Percentiles rank a stretch among this genome's conserved stretches.
Evolutionary conservation across 768 basidiomycete species (phyloP).

Genomic region (Pleurotus eryngii): DNA sequence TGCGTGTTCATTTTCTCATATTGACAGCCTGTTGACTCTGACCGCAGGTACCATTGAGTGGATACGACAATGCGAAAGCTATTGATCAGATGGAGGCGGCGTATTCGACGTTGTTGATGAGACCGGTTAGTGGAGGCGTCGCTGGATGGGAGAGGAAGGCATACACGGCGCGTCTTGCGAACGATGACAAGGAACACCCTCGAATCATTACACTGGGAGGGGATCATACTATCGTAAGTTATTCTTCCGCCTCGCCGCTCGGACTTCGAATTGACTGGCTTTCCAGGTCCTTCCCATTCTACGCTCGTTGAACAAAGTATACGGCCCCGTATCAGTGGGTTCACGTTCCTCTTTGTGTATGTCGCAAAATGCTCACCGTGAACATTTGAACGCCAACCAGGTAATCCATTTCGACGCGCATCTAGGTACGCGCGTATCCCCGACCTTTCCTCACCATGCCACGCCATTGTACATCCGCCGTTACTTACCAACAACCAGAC

Average conservation of each 20-base stretch:
- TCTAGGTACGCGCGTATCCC: constrained; percentile 18
- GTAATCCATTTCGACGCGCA: constrained; percentile 16
- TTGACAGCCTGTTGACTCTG: background rate
- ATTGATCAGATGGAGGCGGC: constrained; percentile 69
- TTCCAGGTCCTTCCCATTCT: constrained; percentile 56
- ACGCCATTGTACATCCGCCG: background rate
- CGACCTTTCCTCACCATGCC: too few species aligned
- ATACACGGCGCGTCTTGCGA: constrained; percentile 29
- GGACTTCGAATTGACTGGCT: background rate
- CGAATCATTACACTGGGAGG: constrained; percentile 61
- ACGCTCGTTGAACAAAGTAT: constrained; percentile 55
- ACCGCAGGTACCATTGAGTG: constrained; percentile 24
- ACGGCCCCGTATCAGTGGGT: constrained; percentile 56
- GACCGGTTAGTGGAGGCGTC: constrained; percentile 29
- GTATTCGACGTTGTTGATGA: constrained; percentile 55
- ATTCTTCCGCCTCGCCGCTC: background rate
- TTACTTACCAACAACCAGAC: background rate
- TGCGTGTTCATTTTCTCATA: constrained; percentile 21
- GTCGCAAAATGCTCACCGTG: constrained; percentile 43
- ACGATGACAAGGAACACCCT: constrained; percentile 55
- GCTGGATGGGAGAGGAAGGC: constrained; percentile 3
- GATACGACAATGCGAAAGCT: constrained; percentile 61
- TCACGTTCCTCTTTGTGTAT: constrained; percentile 37
- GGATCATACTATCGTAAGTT: constrained; percentile 59
- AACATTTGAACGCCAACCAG: constrained; percentile 35